Conservation (phyloP, 2,329 filamentous ascomycete species). For the Aurifilum marmelostoma region DNA sequence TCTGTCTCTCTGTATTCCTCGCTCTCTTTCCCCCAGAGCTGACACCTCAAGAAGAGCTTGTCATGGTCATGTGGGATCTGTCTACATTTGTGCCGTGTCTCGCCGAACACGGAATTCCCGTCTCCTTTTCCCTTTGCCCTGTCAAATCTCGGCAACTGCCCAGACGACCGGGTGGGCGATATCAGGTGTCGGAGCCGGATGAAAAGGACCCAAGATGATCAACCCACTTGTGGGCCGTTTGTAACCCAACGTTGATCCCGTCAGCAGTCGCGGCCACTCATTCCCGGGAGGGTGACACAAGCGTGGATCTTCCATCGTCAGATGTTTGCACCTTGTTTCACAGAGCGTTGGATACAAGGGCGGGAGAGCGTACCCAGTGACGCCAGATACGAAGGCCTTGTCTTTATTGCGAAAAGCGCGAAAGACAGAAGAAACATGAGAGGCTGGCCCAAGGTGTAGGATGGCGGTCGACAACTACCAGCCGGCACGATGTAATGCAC, state of each 20-base stretch:
- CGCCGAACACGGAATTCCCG: background rate
- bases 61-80: background rate
- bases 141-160: background rate
- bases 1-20: too few relatives aligned
- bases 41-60: constrained; percentile 1
- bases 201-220: background rate
- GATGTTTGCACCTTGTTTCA: constrained; percentile 22
- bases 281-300: constrained; percentile 26
- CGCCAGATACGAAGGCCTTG: constrained; percentile 22
- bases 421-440: constrained; percentile 2
- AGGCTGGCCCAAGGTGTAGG: background rate
- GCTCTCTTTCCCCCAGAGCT: background rate
- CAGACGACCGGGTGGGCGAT: constrained; percentile 13
- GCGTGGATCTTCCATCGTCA: constrained; percentile 21
- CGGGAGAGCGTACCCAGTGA: constrained; percentile 10
- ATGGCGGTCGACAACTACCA: constrained; percentile 9
- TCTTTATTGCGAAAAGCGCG: constrained; percentile 15
- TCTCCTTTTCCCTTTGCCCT: background rate
- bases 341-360: constrained; percentile 24
- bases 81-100: constrained; percentile 5
- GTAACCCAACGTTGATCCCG: constrained; percentile 8
- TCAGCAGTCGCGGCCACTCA: constrained; percentile 19
- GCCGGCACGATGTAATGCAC: constrained; percentile 13
- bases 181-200: background rate
- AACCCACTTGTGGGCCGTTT: constrained; percentile 1